Percentiles rank a stretch among this genome's conserved stretches.
These are phyloP conservation scores for Volvox africanus DNA, from an alignment of 139 green algal genomes.

Conservation along the genomic window DNA sequence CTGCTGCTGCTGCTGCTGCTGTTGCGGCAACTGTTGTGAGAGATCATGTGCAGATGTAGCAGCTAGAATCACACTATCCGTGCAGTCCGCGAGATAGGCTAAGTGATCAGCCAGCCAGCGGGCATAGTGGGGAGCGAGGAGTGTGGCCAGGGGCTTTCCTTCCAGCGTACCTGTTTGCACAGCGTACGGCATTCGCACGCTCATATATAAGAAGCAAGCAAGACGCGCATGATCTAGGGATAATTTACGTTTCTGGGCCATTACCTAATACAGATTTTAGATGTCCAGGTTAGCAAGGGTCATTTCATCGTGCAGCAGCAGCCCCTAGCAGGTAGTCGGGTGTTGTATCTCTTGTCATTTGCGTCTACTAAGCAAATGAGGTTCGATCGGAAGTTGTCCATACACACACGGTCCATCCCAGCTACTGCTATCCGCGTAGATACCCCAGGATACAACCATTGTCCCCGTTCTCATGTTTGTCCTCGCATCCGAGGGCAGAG, in stretches of 20 bases:
- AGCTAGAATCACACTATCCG: neutral
- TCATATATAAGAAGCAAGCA: neutral
- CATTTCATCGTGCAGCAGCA: too few species aligned
- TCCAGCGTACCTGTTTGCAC: conserved; percentile 22
- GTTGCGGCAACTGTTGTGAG: neutral
- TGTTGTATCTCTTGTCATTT: too few species aligned
- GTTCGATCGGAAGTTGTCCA: too few species aligned
- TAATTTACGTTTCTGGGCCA: neutral
- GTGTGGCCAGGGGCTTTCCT: conserved; percentile 10
- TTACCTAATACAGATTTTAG: neutral
- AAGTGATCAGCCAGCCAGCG: neutral
- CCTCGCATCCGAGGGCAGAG: neutral
- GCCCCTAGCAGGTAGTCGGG: too few species aligned
- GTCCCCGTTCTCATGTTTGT: neutral
- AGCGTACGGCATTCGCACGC: neutral
- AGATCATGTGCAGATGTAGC: too few species aligned
- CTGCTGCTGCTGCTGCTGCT: neutral
- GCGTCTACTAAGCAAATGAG: too few species aligned
- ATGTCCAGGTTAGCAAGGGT: neutral
- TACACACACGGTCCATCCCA: too few species aligned
- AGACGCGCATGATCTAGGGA: too few species aligned
- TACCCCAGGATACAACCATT: neutral
- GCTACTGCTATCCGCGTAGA: too few species aligned
- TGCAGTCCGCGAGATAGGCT: neutral
- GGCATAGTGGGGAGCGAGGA: conserved; percentile 12